Base-by-base conservation (phyloP, 768 basidiomycete species). In the Erythrobasidium yunnanense region DNA sequence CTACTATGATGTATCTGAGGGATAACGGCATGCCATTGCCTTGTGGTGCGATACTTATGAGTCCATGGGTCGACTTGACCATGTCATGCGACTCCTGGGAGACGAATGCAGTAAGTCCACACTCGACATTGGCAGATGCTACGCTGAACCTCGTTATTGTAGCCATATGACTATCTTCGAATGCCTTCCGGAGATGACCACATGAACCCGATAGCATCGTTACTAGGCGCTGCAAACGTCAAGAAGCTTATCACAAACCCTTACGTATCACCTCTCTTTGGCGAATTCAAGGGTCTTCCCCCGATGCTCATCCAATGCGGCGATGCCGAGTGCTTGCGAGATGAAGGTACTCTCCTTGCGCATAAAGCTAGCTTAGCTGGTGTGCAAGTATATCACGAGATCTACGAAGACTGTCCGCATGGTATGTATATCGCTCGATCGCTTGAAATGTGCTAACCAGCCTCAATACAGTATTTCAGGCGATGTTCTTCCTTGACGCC, bases 11-110 rank as follows among this genome's bases (percentile, higher is more conserved):
- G 84, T 99, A 99, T 75, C 82, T 99, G 18, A 81, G 93, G n/a
- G 93, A 99, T 73, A 87, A 92, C 70, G 78, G 79, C 17, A 92
- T 93, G 74, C 82, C 85, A 0, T 72, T 93, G 4, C 93, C 93
- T 7, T 83, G 86, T 29, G 89, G 86, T 2, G 85, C 85, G 6
- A 88, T 97, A 29, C 75, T 95, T 38, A 85, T 97, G 83, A 68
- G 67, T 22, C 73, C 73, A 0, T 74, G 73, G 73, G 68, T 69
- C 23, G 90, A 93, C 76, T 77, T 99, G 68, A 96, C 95, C 0
- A 88, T 95, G 84, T 92, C 90, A 70, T 96, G 91, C 75, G 88
- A 91, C 63, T 93, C 90, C n/a, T 97, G 93, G 90, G 90, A 93
- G 30, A 87, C 87, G 63, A 96, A 96, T 75, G 84, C 86, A 27